Conservation (phyloP, 2,329 filamentous ascomycete species). For the Penicillium sp. region DNA sequence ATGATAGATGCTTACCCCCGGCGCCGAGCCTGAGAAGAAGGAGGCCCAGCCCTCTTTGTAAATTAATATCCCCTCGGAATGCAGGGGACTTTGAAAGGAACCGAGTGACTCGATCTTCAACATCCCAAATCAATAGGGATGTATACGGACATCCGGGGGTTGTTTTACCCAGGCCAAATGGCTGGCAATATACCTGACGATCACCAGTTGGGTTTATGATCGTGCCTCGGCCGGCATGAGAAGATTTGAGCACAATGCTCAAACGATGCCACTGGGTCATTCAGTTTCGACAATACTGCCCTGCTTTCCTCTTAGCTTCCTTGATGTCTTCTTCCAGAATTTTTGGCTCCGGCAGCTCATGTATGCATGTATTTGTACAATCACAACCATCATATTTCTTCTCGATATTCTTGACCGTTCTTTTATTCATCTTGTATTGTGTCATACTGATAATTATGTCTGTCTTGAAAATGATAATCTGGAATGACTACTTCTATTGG, state of each 20-base stretch:
- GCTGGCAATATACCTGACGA: not conserved
- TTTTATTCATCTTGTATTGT: constrained; percentile 16
- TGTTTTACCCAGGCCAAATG: not conserved
- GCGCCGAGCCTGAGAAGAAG: constrained; percentile 35
- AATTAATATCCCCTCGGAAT: constrained; percentile 32
- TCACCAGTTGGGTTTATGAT: not conserved
- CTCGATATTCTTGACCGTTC: constrained; percentile 16
- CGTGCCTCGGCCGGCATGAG: not conserved
- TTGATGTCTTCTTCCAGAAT: constrained; percentile 32
- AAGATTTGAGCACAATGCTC: not conserved
- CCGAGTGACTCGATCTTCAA: constrained; percentile 15
- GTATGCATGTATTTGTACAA: constrained; percentile 46
- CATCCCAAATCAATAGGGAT: constrained; percentile 7
- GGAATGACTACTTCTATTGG: constrained; percentile 13
- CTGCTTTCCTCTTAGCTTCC: constrained; percentile 24
- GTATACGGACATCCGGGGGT: not conserved
- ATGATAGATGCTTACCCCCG: constrained; percentile 49
- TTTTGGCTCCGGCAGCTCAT: constrained; percentile 35
- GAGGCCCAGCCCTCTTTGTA: constrained; percentile 41
- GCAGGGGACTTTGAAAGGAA: constrained; percentile 23
- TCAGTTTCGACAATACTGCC: not conserved
- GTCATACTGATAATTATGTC: constrained; percentile 23
- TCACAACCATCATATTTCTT: constrained; percentile 28
- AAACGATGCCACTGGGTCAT: not conserved
- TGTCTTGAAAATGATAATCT: constrained; percentile 35